Evolutionary conservation across 1,139 yeast species (phyloP).

Genomic region (Yamadazyma friedrichii): DNA sequence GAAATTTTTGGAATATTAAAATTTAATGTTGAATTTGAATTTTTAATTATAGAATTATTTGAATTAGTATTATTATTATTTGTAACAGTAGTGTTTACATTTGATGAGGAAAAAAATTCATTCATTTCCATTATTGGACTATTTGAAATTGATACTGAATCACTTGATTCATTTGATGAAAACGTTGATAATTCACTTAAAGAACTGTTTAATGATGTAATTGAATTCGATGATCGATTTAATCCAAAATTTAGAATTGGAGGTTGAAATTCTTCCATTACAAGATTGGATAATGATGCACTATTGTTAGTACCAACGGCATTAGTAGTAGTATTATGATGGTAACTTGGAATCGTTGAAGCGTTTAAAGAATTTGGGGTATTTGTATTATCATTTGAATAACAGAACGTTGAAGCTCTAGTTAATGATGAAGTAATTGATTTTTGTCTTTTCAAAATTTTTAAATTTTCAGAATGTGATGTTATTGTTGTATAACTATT

Average conservation of each 20-base stretch:
- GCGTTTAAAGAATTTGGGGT: background rate
- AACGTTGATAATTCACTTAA: conserved; percentile 18
- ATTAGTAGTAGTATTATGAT: conserved; percentile 6
- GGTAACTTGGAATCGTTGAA: background rate
- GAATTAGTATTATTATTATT: background rate
- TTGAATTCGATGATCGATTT: conserved; percentile 20
- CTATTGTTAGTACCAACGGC: background rate
- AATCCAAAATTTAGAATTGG: conserved; percentile 31
- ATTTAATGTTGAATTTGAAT: conserved; percentile 9
- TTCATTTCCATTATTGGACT: conserved; percentile 18
- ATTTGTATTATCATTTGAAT: conserved; percentile 10
- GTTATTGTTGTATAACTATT: conserved; percentile 34
- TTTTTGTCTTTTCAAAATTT: conserved; percentile 37
- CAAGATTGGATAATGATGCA: conserved; percentile 1
- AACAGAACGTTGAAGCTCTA: conserved; percentile 23
- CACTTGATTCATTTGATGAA: conserved; percentile 18
- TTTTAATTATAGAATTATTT: too few species aligned
- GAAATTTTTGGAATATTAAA: conserved; percentile 3
- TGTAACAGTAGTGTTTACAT: conserved; percentile 6
- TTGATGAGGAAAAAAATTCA: conserved; percentile 13
- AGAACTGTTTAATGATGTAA: conserved; percentile 20
- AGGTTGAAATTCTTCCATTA: conserved; percentile 25
- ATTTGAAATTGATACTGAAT: conserved; percentile 17
- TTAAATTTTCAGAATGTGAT: conserved; percentile 28
- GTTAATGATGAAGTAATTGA: conserved; percentile 18